Evolutionary conservation across 345 rosid genomes (phyloP).

Genomic region (Hibiscus mutabilis): DNA sequence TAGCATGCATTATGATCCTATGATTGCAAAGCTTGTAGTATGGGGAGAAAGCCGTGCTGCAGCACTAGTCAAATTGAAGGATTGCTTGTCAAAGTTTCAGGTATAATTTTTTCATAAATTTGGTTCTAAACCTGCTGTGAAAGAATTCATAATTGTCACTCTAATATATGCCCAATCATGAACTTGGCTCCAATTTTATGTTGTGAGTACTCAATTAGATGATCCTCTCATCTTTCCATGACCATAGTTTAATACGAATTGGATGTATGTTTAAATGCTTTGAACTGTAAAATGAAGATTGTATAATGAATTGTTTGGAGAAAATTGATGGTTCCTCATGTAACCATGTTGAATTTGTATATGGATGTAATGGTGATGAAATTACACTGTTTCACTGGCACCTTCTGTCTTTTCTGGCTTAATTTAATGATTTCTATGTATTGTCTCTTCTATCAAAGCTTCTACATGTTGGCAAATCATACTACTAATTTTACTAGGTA

Average conservation of each 20-base stretch:
- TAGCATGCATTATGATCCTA: conserved; percentile 99
- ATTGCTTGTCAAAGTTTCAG: conserved; percentile 84
- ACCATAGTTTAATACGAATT: background rate
- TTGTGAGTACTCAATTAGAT: conserved; percentile 7
- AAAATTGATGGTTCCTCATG: background rate
- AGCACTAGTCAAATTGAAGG: conserved; percentile 80
- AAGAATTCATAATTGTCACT: background rate
- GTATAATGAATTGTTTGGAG: conserved; percentile 1
- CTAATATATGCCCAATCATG: background rate
- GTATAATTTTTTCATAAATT: conserved; percentile 24
- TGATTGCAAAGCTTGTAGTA: conserved; percentile 98
- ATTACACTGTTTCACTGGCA: background rate
- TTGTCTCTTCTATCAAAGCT: background rate
- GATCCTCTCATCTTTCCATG: background rate
- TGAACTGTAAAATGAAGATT: background rate
- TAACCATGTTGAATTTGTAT: background rate
- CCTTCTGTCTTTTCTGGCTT: background rate
- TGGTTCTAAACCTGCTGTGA: conserved; percentile 6
- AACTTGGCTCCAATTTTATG: conserved; percentile 8
- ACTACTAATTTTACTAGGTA: background rate
- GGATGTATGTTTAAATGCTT: background rate
- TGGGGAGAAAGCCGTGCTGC: conserved; percentile 78
- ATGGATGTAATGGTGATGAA: background rate
- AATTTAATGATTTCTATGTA: background rate
- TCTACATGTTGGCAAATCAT: background rate